phyloP scores from a whole-genome alignment of 2,329 filamentous ascomycete species.

The Niveomyces coronatus region DNA sequence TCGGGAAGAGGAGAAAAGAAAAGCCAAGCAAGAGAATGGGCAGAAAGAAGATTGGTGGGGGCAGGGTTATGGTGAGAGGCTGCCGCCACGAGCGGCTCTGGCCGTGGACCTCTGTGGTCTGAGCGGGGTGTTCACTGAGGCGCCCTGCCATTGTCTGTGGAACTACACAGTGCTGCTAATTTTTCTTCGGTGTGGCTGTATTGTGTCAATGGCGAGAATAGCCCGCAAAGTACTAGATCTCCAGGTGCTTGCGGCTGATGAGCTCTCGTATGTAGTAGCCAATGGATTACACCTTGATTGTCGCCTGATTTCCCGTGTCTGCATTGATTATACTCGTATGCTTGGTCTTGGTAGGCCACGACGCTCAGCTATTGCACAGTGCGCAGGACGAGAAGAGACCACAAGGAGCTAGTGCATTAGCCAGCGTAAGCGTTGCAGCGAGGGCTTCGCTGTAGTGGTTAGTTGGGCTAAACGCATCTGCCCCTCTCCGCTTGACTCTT shows the following conservation, averaged over 20 bases:
- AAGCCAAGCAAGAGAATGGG: constrained; percentile 27
- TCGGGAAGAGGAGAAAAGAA: constrained; percentile 25
- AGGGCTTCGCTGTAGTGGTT: constrained; percentile 5
- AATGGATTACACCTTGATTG: too few relatives aligned
- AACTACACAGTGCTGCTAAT: constrained; percentile 11
- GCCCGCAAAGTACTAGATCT: too few relatives aligned
- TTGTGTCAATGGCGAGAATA: too few relatives aligned
- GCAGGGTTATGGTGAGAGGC: constrained; percentile 27
- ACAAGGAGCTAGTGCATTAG: neutral
- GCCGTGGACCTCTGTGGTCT: constrained; percentile 13
- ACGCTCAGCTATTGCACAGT: constrained; percentile 3
- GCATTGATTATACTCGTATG: neutral
- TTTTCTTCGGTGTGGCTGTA: neutral
- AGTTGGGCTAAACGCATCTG: constrained; percentile 11
- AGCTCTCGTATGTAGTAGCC: too few relatives aligned
- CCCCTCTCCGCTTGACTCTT: too few relatives aligned
- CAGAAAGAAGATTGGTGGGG: constrained; percentile 33
- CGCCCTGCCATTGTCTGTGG: constrained; percentile 19
- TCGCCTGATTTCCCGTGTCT: neutral
- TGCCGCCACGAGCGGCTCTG: constrained; percentile 16
- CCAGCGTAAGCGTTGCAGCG: constrained; percentile 2
- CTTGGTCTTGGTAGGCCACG: too few relatives aligned
- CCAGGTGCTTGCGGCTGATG: too few relatives aligned
- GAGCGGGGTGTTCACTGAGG: constrained; percentile 27
- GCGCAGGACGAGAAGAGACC: constrained; percentile 1